These are phyloP conservation scores for Clarkia xantiana DNA, from an alignment of 345 rosid genomes.

Conservation along the genomic window DNA sequence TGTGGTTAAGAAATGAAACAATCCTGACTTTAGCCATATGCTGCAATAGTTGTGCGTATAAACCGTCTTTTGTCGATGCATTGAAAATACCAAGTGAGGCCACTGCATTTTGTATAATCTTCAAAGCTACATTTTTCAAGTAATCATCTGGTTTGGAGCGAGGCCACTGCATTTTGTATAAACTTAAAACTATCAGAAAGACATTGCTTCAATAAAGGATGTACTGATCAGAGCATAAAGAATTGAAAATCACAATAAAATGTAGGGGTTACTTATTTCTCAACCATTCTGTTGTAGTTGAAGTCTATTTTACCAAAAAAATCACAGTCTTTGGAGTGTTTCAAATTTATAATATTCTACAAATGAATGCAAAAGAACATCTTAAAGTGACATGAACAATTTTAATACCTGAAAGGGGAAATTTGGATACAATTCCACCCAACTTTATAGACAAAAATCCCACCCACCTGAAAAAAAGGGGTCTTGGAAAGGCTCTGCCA, in stretches of 20 bases:
- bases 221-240: too few relatives aligned
- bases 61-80: constrained; percentile 37
- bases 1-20: neutral
- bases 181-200: neutral
- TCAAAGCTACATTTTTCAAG: constrained; percentile 65
- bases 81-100: constrained; percentile 60
- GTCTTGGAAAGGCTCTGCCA: constrained; percentile 34
- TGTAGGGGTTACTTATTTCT: too few relatives aligned
- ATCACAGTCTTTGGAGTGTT: too few relatives aligned
- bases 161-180: constrained; percentile 28
- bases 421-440: too few relatives aligned
- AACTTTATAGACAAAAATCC: neutral
- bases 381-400: too few relatives aligned
- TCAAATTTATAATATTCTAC: too few relatives aligned
- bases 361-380: too few relatives aligned
- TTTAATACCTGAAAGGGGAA: too few relatives aligned
- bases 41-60: constrained; percentile 58
- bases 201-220: neutral
- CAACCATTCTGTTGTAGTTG: too few relatives aligned
- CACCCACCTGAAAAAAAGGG: constrained; percentile 48
- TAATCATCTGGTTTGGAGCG: constrained; percentile 81
- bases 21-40: constrained; percentile 96
- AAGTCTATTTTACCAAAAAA: too few relatives aligned
- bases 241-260: too few relatives aligned
- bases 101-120: constrained; percentile 65